Percentiles rank a stretch among this genome's conserved stretches.
Evolutionary conservation across 164 flowering plant genomes (phyloP).

Genomic region (Piper longum): DNA sequence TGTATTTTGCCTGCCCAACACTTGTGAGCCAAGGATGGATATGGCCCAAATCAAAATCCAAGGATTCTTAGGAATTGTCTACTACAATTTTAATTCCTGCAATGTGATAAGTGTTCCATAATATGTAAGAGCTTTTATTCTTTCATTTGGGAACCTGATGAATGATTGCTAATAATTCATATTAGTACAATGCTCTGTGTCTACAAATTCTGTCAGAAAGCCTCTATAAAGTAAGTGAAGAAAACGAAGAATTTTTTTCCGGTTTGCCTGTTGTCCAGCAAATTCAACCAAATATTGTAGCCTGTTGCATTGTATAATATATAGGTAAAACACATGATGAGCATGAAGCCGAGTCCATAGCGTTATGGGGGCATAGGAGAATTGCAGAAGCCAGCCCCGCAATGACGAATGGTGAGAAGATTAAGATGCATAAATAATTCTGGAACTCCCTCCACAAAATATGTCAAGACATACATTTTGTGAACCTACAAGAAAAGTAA

Average conservation of each 20-base stretch:
- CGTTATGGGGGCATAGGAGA: not conserved
- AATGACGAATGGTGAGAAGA: not conserved
- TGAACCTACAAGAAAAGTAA: not conserved
- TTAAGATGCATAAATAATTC: not conserved
- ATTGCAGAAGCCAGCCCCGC: not conserved
- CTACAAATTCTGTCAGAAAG: not conserved
- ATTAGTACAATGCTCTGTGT: not conserved
- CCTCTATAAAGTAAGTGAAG: not conserved
- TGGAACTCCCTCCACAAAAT: not conserved
- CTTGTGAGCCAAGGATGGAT: too few species aligned
- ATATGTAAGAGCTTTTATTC: too few species aligned
- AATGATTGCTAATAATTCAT: too few species aligned
- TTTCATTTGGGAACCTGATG: too few species aligned
- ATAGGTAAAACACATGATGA: not conserved
- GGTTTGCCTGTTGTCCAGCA: not conserved
- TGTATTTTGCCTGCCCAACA: too few species aligned
- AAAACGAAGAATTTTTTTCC: too few species aligned
- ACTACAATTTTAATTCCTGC: too few species aligned
- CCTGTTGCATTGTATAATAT: not conserved
- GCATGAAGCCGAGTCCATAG: not conserved
- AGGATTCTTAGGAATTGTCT: too few species aligned
- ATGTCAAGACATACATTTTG: not conserved
- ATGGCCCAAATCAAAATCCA: too few species aligned
- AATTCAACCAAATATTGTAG: too few species aligned
- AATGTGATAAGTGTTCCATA: too few species aligned